phyloP scores from a whole-genome alignment of 2,329 filamentous ascomycete species.

The Fusarium duplospermum region DNA sequence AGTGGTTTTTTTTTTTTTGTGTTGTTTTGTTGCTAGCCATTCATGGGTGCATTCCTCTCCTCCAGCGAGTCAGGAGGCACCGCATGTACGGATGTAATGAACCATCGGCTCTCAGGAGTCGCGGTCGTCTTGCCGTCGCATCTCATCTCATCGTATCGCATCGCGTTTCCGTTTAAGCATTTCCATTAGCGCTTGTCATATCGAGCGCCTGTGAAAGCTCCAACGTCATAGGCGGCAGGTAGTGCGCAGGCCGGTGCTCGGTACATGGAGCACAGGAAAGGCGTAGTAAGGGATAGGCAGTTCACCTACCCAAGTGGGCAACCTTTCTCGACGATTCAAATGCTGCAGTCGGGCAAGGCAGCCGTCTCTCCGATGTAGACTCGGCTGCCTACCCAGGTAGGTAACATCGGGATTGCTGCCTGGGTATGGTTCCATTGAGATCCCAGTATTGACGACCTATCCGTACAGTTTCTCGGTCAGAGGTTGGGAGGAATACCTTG shows the following conservation, averaged over 20 bases:
- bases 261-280: slow-evolving; percentile 26
- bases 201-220: neutral
- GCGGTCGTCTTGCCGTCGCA: neutral
- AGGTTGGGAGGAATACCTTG: neutral
- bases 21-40: neutral
- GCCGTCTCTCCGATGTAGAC: slow-evolving; percentile 12
- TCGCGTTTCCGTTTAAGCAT: slow-evolving; percentile 14
- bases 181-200: slow-evolving; percentile 8
- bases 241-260: neutral
- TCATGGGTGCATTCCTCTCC: neutral
- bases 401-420: neutral
- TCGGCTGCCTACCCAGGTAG: slow-evolving; percentile 1
- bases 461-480: neutral
- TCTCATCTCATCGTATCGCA: neutral
- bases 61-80: neutral
- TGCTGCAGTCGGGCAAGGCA: slow-evolving; percentile 11
- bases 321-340: slow-evolving; percentile 16
- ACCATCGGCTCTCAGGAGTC: neutral
- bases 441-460: neutral
- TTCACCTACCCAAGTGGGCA: slow-evolving; percentile 20
- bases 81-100: neutral
- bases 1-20: neutral
- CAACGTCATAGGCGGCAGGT: slow-evolving; percentile 21
- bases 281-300: slow-evolving; percentile 11
- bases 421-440: neutral